These are phyloP conservation scores for Oryza officinalis DNA, from an alignment of 176 grass and related monocot species.

Conservation along the genomic window DNA sequence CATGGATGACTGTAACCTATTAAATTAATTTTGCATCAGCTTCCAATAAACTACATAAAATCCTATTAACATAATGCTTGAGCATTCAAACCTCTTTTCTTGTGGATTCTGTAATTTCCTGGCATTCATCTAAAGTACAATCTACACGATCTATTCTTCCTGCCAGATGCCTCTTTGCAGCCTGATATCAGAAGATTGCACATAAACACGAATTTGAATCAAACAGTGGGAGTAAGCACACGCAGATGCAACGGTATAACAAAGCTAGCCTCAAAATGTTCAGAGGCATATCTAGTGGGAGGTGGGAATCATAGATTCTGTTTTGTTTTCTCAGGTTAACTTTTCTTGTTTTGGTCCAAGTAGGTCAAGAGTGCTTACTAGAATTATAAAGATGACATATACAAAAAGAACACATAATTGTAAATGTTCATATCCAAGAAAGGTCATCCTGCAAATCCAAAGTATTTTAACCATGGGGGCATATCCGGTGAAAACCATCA, in stretches of 20 bases:
- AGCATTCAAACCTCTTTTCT: conserved; percentile 57
- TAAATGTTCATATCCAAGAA: conserved; percentile 1
- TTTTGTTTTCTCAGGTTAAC: not conserved
- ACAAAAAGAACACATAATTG: not conserved
- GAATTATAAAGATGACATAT: conserved; percentile 14
- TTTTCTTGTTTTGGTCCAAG: conserved; percentile 2
- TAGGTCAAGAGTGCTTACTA: not conserved
- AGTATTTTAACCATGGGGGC: not conserved
- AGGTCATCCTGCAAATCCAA: not conserved
- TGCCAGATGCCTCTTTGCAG: conserved; percentile 70
- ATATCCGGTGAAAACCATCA: too few species aligned
- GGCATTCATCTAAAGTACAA: conserved; percentile 79
- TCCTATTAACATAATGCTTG: not conserved
- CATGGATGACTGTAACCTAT: conserved; percentile 73
- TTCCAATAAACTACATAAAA: conserved; percentile 8
- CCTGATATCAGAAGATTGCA: conserved; percentile 50
- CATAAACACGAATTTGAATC: conserved; percentile 16
- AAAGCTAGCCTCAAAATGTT: conserved; percentile 7
- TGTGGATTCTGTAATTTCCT: conserved; percentile 69
- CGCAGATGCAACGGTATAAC: conserved; percentile 9
- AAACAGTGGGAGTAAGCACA: conserved; percentile 7
- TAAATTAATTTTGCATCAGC: conserved; percentile 21
- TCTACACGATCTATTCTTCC: conserved; percentile 86
- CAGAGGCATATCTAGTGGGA: conserved; percentile 5
- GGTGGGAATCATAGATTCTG: not conserved